These are phyloP conservation scores for Aureobasidium lini DNA, from an alignment of 2,329 filamentous ascomycete genomes.

Conservation along the genomic window DNA sequence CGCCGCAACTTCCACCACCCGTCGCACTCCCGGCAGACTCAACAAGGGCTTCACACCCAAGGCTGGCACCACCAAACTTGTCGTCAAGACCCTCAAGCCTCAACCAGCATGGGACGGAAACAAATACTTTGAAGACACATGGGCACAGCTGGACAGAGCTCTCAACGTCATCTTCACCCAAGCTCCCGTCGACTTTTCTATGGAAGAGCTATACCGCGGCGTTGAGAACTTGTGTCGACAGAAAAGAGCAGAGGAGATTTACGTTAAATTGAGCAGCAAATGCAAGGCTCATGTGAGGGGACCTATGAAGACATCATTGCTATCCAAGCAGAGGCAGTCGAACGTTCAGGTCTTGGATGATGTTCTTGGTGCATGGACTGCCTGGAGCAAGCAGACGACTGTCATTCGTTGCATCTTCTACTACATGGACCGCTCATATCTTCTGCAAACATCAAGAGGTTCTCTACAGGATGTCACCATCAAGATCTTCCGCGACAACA, in stretches of 20 bases:
- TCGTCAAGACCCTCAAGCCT: constrained; percentile 85
- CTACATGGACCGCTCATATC: constrained; percentile 84
- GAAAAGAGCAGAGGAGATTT: constrained; percentile 62
- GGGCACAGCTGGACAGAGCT: constrained; percentile 65
- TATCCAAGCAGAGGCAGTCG: constrained; percentile 47
- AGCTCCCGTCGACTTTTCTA: constrained; percentile 55
- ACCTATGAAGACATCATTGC: constrained; percentile 51
- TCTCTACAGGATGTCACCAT: constrained; percentile 79
- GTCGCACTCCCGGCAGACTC: neutral
- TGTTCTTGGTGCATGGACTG: constrained; percentile 59
- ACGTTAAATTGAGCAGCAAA: constrained; percentile 55
- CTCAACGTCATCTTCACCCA: constrained; percentile 66
- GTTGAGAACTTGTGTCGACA: constrained; percentile 88
- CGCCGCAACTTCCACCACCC: neutral
- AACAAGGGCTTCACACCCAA: constrained; percentile 56
- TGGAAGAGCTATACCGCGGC: constrained; percentile 82
- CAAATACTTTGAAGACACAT: constrained; percentile 69
- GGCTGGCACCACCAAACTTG: constrained; percentile 71
- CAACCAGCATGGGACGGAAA: constrained; percentile 59
- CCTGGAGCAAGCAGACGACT: constrained; percentile 70
- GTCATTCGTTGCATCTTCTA: constrained; percentile 84
- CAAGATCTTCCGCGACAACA: constrained; percentile 59
- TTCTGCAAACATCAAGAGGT: constrained; percentile 64
- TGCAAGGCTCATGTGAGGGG: constrained; percentile 57
- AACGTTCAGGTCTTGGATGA: constrained; percentile 58